These are phyloP conservation scores for Ambrosia trifida DNA, from an alignment of 129 eudicot genomes.

Conservation along the genomic window DNA sequence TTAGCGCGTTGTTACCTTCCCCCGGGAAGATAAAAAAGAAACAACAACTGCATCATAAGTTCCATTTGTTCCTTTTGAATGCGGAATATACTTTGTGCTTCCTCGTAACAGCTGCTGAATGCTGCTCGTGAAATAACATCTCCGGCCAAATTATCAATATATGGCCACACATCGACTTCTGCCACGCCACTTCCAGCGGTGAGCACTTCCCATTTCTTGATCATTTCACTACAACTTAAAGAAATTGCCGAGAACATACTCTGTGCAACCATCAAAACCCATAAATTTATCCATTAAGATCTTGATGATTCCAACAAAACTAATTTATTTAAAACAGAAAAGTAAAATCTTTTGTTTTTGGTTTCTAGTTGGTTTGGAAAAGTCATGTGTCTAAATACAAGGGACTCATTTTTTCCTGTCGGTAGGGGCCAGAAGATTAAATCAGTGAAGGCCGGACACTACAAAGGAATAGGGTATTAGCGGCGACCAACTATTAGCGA, in stretches of 20 bases:
- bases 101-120: slow-evolving; percentile 6
- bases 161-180: slow-evolving; percentile 6
- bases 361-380: too few species aligned
- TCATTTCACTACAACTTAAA: slow-evolving; percentile 16
- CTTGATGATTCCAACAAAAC: not conserved
- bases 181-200: not conserved
- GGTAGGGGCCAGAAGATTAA: too few species aligned
- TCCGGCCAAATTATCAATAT: slow-evolving; percentile 11
- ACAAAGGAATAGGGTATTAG: too few species aligned
- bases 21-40: slow-evolving; percentile 6
- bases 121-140: slow-evolving; percentile 22
- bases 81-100: slow-evolving; percentile 5
- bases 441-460: too few species aligned
- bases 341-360: too few species aligned
- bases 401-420: too few species aligned
- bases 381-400: too few species aligned
- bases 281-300: not conserved
- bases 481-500: too few species aligned
- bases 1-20: slow-evolving; percentile 9
- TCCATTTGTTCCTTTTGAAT: slow-evolving; percentile 18
- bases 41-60: not conserved
- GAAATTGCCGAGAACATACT: slow-evolving; percentile 15
- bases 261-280: not conserved
- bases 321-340: not conserved
- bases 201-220: slow-evolving; percentile 14